Evolutionary conservation across 2,329 filamentous ascomycete genomes (phyloP), one percentile per base, ranked within the genome.

Genomic region (Penicillium decumbens): DNA sequence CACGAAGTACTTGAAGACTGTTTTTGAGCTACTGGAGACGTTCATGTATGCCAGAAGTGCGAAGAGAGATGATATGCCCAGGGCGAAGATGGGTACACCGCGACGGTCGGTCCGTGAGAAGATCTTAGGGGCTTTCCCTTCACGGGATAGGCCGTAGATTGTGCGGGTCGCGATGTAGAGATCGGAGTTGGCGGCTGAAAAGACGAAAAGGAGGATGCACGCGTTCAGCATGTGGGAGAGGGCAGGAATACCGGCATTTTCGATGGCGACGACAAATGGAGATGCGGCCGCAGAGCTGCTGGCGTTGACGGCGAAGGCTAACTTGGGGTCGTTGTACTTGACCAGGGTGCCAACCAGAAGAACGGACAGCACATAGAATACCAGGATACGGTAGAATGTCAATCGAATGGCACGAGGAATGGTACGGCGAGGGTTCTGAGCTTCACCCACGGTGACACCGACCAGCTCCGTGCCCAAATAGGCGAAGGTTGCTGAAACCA

Each of bases 371-470:
- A 83, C 78, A 75, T 92, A 92, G 76, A 92, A 92, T 73, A 91
- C 75, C 57, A 89, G 71, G 66, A 92, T 91, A 50, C 88, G 87
- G 75, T 81, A 91, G 71, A 91, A 91, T 58, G 87, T 90, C 43
- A 89, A 77, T 66, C 83, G 86, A 75, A 90, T 90, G 45, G 87
- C 87, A 51, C 83, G 81, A 6, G 88, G 88, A 53, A 92, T 84
- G 13, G 83, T 87, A 67, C 81, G 82, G 65, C 87, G 82, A 0
- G 88, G 88, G 71, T 90, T 90, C 72, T 89, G 84, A 0, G 87
- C 86, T 70, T 90, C 86, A 45, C 84, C 87, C 29, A 89, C 85
- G 0, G 87, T 90, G 12, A 90, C 85, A 72, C 86, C 87, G 43
- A 89, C 84, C 38, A 89, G 75, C 64, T 90, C 87, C 2, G 86